A percentile compares a stretch with the other conserved stretches of the same genome.
These are phyloP conservation scores for Rhizomucor miehei DNA, from an alignment of 371 early-diverging fungal genomes.

Conservation along the genomic window DNA sequence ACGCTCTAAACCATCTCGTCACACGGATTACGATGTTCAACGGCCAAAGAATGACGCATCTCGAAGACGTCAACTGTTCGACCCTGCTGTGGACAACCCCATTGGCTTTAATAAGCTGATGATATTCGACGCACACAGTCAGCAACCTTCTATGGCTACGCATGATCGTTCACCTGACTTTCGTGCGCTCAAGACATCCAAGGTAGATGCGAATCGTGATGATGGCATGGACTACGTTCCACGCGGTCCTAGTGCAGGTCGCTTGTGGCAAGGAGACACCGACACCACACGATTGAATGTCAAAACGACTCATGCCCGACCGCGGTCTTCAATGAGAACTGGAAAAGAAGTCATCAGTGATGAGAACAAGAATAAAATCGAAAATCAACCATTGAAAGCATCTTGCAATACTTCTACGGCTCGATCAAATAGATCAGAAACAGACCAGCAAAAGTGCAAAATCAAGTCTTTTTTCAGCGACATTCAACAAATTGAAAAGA, in stretches of 20 bases:
- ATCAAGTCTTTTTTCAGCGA: slow-evolving; percentile 20
- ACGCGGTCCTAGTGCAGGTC: not conserved
- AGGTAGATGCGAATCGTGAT: not conserved
- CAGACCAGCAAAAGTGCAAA: slow-evolving; percentile 14
- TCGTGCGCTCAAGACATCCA: not conserved
- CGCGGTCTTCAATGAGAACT: not conserved
- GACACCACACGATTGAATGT: not conserved
- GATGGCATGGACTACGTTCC: not conserved
- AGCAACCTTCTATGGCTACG: not conserved
- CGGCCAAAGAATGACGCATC: not conserved
- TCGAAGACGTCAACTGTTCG: slow-evolving; percentile 23
- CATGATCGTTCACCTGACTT: not conserved
- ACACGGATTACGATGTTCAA: not conserved
- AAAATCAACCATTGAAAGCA: slow-evolving; percentile 4
- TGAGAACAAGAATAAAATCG: not conserved
- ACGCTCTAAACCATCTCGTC: too few species aligned
- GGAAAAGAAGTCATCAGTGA: not conserved
- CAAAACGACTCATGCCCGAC: not conserved
- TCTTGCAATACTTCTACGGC: too few species aligned
- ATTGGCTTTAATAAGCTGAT: slow-evolving; percentile 28
- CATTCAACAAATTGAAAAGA: slow-evolving; percentile 27
- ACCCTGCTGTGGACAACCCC: slow-evolving; percentile 39
- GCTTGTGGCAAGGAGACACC: slow-evolving; percentile 4
- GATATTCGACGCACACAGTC: not conserved
- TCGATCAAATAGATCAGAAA: not conserved